Conservation (phyloP, 441 rosid genomes). For the Corymbia calophylla region DNA sequence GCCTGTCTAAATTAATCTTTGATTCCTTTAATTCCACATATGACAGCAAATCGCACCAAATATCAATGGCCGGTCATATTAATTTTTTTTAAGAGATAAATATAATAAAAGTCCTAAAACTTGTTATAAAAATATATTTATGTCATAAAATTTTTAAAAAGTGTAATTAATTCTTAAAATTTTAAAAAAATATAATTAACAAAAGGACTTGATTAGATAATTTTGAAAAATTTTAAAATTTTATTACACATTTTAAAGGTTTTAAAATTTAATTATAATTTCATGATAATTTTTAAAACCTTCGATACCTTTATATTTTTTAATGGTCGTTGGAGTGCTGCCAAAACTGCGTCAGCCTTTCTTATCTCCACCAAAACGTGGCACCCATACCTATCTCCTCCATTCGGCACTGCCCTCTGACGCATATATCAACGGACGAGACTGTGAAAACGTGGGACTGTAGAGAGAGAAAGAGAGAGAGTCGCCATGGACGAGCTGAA, state of each 20-base stretch:
- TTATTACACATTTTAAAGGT: no score
- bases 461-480: not conserved
- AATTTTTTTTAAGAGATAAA: not conserved
- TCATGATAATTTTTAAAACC: accelerated
- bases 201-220: not conserved
- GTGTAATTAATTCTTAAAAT: accelerated
- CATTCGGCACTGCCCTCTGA: no score
- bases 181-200: no score
- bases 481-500: constrained; percentile 43
- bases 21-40: not conserved
- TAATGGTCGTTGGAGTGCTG: not conserved
- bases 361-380: not conserved
- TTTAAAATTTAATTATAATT: no score
- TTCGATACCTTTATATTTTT: not conserved
- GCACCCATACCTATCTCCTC: not conserved
- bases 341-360: not conserved
- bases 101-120: no score
- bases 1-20: not conserved
- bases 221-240: no score
- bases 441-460: not conserved
- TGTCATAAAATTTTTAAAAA: no score
- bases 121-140: no score
- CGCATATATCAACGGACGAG: not conserved
- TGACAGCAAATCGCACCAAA: not conserved
- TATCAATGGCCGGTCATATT: no score